A percentile compares a stretch with the other conserved stretches of the same genome.
Conservation (phyloP, 2,329 filamentous ascomycete genomes). For the Claviceps sorghi region DNA sequence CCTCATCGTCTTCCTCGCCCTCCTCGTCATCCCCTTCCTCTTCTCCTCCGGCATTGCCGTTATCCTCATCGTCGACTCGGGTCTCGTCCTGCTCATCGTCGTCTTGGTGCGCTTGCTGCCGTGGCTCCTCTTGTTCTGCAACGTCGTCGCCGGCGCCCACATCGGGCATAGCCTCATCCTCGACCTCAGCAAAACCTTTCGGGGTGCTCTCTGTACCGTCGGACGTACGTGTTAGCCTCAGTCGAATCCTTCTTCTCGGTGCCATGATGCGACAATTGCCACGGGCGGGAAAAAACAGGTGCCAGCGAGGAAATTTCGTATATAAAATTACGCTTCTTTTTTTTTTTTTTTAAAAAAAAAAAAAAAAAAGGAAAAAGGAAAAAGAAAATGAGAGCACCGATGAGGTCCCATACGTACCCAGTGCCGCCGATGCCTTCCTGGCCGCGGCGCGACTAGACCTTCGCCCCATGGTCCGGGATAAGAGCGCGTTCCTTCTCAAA, state of each 20-base stretch:
- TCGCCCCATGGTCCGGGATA: conserved; percentile 19
- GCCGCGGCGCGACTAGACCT: conserved; percentile 39
- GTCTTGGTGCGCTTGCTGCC: conserved; percentile 8
- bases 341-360: not conserved
- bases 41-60: conserved; percentile 32
- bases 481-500: not conserved
- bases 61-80: conserved; percentile 25
- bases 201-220: conserved; percentile 26
- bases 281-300: not conserved
- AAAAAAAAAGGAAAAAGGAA: not conserved
- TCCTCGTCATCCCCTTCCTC: not conserved
- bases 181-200: conserved; percentile 25
- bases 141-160: conserved; percentile 11
- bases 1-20: conserved; percentile 25
- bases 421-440: conserved; percentile 36
- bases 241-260: conserved; percentile 15
- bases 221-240: conserved; percentile 20
- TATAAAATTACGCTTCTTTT: not conserved
- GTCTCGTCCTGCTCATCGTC: conserved; percentile 19
- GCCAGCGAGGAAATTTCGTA: not conserved
- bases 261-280: conserved; percentile 11
- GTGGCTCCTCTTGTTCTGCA: conserved; percentile 15
- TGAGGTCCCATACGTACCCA: conserved; percentile 30
- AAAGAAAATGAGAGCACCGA: not conserved
- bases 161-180: conserved; percentile 26